Evolutionary conservation across 257 asterid species (phyloP).

Genomic region (Thymus quinquecostatus): DNA sequence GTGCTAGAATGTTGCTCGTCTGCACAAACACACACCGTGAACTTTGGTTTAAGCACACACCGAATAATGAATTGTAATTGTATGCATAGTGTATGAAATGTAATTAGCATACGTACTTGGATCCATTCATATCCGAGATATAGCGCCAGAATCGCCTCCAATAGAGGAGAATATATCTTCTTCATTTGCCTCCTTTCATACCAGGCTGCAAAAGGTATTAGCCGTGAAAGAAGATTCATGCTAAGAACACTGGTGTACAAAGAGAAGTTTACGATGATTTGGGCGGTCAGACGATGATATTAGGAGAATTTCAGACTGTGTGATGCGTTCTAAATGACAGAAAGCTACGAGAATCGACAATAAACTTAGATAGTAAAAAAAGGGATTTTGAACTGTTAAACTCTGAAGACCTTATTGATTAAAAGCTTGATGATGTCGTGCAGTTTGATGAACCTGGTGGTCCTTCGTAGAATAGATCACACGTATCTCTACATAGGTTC

Average conservation of each 20-base stretch:
- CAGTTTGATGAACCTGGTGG: too few species aligned
- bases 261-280: not conserved
- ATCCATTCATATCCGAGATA: slow-evolving; percentile 98
- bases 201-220: slow-evolving; percentile 69
- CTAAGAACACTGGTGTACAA: not conserved
- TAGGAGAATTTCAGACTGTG: not conserved
- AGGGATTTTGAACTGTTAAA: not conserved
- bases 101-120: slow-evolving; percentile 52
- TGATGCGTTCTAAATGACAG: not conserved
- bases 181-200: slow-evolving; percentile 90
- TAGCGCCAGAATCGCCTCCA: slow-evolving; percentile 80
- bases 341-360: not conserved
- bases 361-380: not conserved
- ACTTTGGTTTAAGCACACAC: not conserved
- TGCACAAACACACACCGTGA: slow-evolving; percentile 32
- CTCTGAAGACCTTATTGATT: too few species aligned
- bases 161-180: slow-evolving; percentile 89
- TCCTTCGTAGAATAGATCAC: too few species aligned
- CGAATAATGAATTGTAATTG: not conserved
- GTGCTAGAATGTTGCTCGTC: slow-evolving; percentile 89
- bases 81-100: too few species aligned
- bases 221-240: slow-evolving; percentile 2
- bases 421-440: too few species aligned
- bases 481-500: too few species aligned
- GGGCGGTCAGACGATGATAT: not conserved